Evolutionary conservation across 176 grass and related monocot genomes (phyloP).

Genomic region (Oryza glaberrima): DNA sequence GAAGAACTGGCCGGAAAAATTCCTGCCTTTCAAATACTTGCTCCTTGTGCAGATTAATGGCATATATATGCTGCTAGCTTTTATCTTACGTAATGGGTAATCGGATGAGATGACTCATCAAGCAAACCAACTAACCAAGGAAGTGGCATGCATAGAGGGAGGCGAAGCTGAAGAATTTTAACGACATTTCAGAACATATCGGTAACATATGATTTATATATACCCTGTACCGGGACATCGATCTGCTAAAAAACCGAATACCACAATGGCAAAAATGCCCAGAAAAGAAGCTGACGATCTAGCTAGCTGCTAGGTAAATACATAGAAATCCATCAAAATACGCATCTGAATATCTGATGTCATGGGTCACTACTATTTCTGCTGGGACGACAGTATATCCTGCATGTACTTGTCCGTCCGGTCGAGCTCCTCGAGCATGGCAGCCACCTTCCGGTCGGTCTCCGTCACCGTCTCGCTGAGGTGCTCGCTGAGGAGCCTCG

Average conservation of each 20-base stretch:
- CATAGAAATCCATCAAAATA: neutral
- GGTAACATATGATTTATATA: slow-evolving; percentile 37
- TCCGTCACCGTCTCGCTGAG: slow-evolving; percentile 63
- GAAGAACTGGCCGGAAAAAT: neutral
- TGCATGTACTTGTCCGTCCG: slow-evolving; percentile 64
- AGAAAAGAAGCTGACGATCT: neutral
- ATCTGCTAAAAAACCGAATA: slow-evolving; percentile 13
- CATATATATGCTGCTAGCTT: neutral
- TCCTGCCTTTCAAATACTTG: neutral
- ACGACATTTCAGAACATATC: neutral
- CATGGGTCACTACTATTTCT: slow-evolving; percentile 32
- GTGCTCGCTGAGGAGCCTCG: slow-evolving; percentile 63
- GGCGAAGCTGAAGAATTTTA: slow-evolving; percentile 19
- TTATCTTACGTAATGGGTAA: neutral
- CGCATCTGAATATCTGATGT: neutral
- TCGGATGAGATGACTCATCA: neutral
- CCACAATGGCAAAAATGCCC: slow-evolving; percentile 17
- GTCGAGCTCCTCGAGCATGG: slow-evolving; percentile 65
- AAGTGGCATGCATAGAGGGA: neutral
- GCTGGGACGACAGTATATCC: slow-evolving; percentile 55
- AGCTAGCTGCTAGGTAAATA: slow-evolving; percentile 17
- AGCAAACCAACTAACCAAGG: neutral
- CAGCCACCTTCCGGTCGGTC: slow-evolving; percentile 60
- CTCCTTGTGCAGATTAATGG: neutral
- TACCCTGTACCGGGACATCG: slow-evolving; percentile 2